A percentile compares a stretch with the other conserved stretches of the same genome.
Conservation (phyloP, 306 rosid species). For the Oxytropis ochrocephala region DNA sequence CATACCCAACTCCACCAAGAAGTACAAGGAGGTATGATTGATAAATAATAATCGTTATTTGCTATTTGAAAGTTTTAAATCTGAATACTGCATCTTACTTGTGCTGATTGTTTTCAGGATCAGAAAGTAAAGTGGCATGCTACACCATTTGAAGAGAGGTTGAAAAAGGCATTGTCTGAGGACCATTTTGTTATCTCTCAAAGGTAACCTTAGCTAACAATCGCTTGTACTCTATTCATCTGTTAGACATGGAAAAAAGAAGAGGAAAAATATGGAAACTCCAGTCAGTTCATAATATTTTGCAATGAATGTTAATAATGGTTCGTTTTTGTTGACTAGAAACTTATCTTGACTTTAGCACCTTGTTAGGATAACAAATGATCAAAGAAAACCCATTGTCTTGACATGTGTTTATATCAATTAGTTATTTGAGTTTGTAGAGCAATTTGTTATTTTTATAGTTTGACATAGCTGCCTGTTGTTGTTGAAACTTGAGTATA, state of each 20-base stretch:
- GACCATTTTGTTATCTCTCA: constrained; percentile 50
- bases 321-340: neutral
- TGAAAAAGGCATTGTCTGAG: constrained; percentile 79
- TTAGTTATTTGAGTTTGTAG: neutral
- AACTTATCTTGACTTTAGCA: neutral
- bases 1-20: constrained; percentile 84
- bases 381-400: neutral
- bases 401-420: neutral
- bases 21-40: constrained; percentile 76
- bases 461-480: neutral
- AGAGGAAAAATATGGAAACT: neutral
- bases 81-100: neutral
- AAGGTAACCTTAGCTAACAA: constrained; percentile 30
- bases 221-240: neutral
- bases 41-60: neutral
- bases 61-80: neutral
- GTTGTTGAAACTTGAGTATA: neutral
- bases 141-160: constrained; percentile 84
- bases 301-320: neutral
- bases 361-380: neutral
- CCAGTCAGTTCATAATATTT: neutral
- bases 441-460: neutral
- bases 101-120: constrained; percentile 45
- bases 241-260: neutral
- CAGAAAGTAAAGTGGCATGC: constrained; percentile 98